Base-by-base conservation (phyloP, 805 yeast genomes). In the Kregervanrija delftensis region DNA sequence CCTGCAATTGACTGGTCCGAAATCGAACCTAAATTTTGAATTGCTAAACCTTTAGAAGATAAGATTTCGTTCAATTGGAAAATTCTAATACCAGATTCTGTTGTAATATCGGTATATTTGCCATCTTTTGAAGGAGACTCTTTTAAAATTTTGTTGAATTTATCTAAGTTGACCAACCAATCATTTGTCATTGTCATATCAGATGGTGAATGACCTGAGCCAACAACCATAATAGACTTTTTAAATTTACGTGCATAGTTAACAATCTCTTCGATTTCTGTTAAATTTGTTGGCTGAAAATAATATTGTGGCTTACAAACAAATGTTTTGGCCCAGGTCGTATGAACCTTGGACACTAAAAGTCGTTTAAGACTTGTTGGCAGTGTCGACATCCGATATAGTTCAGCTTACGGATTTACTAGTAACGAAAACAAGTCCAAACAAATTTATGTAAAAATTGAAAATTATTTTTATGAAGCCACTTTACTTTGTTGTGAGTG, bases 201-300 rank as follows among this genome's bases (percentile, higher is more conserved):
- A 37, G 95, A 84, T 0, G 99, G 99, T 8, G 97, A 89, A 61
- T 93, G 98, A 31, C 96, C 96, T 0, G 96, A 79, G 0, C 99
- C 99, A 8, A 86, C 90, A 2, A 86, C 78, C 73, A 86, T 81
- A 44, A 91, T 66, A 13, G 95, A 85, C 53, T 79, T 83, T 14
- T 72, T 67, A 17, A 68, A 59, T 39, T 65, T 57, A 39, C 75
- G 68, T 4, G 98, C 98, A 46, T 71, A 69, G 33, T 74, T 69
- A 30, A 91, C 87, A 44, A 91, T 70, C 14, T 66, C 71, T 45
- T 71, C 70, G 41, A 91, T 80, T 54, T 90, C 86, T n/a, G 78
- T 86, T 5, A 85, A 58, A 6, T 71, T 67, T 1, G 65, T 58
- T 0, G 99, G 99, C 65, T 88, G 95, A 62, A 86, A 82, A 56